These are phyloP conservation scores for Ogataea thermomethanolica DNA, from an alignment of 805 yeast species.

Conservation along the genomic window DNA sequence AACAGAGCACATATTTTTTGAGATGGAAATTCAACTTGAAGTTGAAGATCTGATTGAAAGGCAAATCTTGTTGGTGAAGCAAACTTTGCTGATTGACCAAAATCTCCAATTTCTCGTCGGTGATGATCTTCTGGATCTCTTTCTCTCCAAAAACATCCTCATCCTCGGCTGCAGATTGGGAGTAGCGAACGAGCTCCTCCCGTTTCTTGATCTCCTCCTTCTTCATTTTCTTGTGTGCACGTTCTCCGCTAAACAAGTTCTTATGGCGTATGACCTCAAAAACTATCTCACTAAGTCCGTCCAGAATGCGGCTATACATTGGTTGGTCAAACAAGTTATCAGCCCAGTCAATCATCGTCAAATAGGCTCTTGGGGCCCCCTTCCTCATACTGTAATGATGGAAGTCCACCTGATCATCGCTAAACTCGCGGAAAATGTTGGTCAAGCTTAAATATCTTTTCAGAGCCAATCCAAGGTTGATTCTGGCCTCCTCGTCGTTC, in stretches of 20 bases:
- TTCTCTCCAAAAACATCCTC: slow-evolving; percentile 59
- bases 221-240: slow-evolving; percentile 47
- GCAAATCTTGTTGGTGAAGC: slow-evolving; percentile 37
- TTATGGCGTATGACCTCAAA: slow-evolving; percentile 37
- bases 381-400: slow-evolving; percentile 87
- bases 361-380: slow-evolving; percentile 84
- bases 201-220: slow-evolving; percentile 54
- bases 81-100: slow-evolving; percentile 37
- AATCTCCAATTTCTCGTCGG: slow-evolving; percentile 39
- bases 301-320: slow-evolving; percentile 63
- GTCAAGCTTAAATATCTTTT: slow-evolving; percentile 71
- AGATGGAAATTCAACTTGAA: slow-evolving; percentile 38
- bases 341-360: slow-evolving; percentile 78
- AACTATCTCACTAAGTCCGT: slow-evolving; percentile 59
- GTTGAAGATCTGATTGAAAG: slow-evolving; percentile 14
- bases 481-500: slow-evolving; percentile 36
- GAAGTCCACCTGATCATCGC: slow-evolving; percentile 88
- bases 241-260: slow-evolving; percentile 17
- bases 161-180: slow-evolving; percentile 39
- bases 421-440: slow-evolving; percentile 65
- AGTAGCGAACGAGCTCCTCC: slow-evolving; percentile 47
- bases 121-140: slow-evolving; percentile 26
- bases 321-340: slow-evolving; percentile 69
- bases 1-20: slow-evolving; percentile 43
- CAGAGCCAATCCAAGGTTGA: slow-evolving; percentile 64